Evolutionary conservation across 345 rosid species (phyloP), one percentile per base, ranked within the genome.

Genomic region (Gossypium bickii): DNA sequence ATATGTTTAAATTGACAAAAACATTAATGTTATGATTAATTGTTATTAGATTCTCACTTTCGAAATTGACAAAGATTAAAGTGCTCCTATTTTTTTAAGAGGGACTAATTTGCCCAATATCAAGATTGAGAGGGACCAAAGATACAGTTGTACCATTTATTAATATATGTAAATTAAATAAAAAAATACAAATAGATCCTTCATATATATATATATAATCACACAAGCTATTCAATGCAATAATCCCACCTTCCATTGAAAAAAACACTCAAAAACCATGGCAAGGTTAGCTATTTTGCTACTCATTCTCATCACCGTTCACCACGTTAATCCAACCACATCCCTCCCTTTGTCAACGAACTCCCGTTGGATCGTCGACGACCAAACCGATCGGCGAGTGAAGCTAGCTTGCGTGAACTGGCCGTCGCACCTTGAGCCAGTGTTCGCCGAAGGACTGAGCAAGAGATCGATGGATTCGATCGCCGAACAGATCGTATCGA

Each of bases 371-470:
- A 74, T 74, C n/a, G 55, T 74, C 22, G 77, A 74, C 53, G 64
- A 65, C 41, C 24, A 82, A 72, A 34, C 41, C 1, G 88, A 88
- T 29, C 80, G 71, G 47, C 75, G 93, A 52, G 89, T 89, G 76
- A 92, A 92, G 90, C 83, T 91, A 9, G 83, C 79, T 11, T 91
- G 97, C 78, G 85, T 76, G 63, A 92, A 88, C 78, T 90, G 93
- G 95, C 89, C 81, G 18, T 77, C 93, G 7, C 97, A 92, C 76
- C 87, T 92, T 2, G 90, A 87, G 4, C 71, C 87, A 0, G 75
- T 89, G 78, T 89, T 92, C 59, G 96, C 96, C 0, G 96, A 92
- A 80, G 97, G 97, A 29, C 89, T 92, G 18, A 84, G 88, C 91
- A 90, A 88, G 82, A 89, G 81, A 70, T 89, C 96, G 8, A 64